Evolutionary conservation across 805 yeast species (phyloP), one percentile per base, ranked within the genome.

Genomic region (Cyberlindnera misumaiensis): DNA sequence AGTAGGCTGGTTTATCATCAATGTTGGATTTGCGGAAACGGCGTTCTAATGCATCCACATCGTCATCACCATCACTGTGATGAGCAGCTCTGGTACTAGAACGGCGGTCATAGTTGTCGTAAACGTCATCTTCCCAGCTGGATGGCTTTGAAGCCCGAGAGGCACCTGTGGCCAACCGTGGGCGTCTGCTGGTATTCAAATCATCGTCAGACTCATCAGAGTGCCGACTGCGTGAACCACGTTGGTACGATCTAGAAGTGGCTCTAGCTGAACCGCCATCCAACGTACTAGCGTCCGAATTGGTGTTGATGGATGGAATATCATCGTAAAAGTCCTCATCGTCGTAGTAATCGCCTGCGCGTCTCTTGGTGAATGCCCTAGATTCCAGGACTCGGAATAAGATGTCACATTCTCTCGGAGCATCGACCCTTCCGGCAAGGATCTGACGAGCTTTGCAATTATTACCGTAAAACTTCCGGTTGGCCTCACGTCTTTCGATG

Each of bases 401-500:
- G 5, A 93, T 73, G 46, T 88, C 97, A 49, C 88, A 83, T 10
- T 83, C 88, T 22, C 96, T 87, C 3, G 97, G 97, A 3, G 96
- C 76, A 34, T 87, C 90, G n/a, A 90, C 85, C 48, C 83, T 74
- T 29, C 98, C 98, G 6, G 81, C 65, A 38, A 90, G 70, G 53
- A 90, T 84, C 56, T 72, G 71, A 60, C 85, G 77, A n/a, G 97
- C 95, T 43, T 93, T 88, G 59, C 95, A 83, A 48, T 73, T 77
- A 50, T 71, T 73, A 28, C 98, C 97, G 58, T 90, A 90, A 57
- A 90, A 90, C 64, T 90, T 90, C 55, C 96, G 73, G 63, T 90
- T 90, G 20, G 97, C 96, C 53, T 93, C 97, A 64, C 97, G 77
- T 67, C 98, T 83, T 64, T 93, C 98, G n/a, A 93, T 72, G 42